Evolutionary conservation across 1,284 basidiomycete species (phyloP).

Genomic region (Chondrostereum purpureum): DNA sequence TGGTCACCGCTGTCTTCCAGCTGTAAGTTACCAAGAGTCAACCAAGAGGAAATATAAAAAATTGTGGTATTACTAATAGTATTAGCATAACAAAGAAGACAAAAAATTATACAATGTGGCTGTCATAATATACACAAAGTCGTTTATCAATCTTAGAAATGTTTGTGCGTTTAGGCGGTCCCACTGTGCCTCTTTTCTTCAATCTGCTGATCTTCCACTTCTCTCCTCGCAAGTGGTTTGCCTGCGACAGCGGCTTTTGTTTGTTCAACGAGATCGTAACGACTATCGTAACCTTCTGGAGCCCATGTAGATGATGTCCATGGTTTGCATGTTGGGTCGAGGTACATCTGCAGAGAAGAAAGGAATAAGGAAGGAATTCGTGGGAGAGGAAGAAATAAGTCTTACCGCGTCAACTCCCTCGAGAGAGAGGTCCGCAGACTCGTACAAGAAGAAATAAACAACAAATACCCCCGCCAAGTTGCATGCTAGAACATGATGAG

Average conservation of each 20-base stretch:
- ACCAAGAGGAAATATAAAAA: no score
- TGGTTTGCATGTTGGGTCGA: constrained; percentile 58
- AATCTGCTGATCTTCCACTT: neutral
- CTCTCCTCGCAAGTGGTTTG: constrained; percentile 19
- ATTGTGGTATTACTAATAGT: no score
- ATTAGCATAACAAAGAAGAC: no score
- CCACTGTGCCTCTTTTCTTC: no score
- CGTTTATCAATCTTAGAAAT: no score
- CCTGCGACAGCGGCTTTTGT: constrained; percentile 25
- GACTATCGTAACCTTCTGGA: constrained; percentile 40
- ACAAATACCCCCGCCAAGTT: constrained; percentile 57
- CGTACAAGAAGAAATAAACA: constrained; percentile 77
- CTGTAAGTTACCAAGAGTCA: no score
- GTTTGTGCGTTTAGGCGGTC: no score
- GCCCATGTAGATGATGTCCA: constrained; percentile 60
- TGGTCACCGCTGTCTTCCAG: no score
- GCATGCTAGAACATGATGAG: constrained; percentile 25
- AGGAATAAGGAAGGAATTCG: constrained; percentile 5
- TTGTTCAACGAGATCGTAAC: constrained; percentile 34
- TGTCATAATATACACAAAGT: no score
- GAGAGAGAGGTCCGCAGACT: constrained; percentile 62
- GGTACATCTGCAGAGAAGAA: constrained; percentile 54
- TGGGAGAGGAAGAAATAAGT: constrained; percentile 8
- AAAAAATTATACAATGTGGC: no score
- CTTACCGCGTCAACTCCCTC: constrained; percentile 60